Evolutionary conservation across 345 rosid genomes (phyloP).

Genomic region (Lenwebbia sp.): DNA sequence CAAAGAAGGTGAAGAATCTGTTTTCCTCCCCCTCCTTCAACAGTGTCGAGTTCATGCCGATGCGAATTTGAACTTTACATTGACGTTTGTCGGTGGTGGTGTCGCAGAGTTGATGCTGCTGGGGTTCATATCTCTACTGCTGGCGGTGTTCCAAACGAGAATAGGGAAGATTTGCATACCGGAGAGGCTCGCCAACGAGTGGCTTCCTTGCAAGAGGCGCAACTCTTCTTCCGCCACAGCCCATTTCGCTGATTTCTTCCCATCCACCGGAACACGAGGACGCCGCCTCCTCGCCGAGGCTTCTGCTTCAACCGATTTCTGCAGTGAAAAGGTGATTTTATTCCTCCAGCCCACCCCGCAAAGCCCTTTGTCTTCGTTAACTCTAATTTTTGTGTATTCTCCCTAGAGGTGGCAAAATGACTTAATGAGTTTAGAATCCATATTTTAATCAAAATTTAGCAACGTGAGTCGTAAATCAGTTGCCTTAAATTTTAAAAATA

Average conservation of each 20-base stretch:
- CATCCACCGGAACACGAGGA: not conserved
- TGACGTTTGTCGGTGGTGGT: not conserved
- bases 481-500: too few relatives aligned
- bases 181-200: slow-evolving; percentile 22
- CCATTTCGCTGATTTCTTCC: slow-evolving; percentile 20
- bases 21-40: not conserved
- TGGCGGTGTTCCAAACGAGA: slow-evolving; percentile 42
- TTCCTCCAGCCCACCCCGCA: not conserved
- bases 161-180: slow-evolving; percentile 47
- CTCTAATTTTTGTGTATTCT: not conserved
- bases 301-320: slow-evolving; percentile 8
- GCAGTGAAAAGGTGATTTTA: slow-evolving; percentile 17
- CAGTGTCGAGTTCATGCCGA: too few relatives aligned
- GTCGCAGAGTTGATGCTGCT: slow-evolving; percentile 73
- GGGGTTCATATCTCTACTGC: slow-evolving; percentile 73
- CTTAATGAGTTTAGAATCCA: too few relatives aligned
- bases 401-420: too few relatives aligned
- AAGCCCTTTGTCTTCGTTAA: not conserved
- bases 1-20: slow-evolving; percentile 51
- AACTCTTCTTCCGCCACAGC: slow-evolving; percentile 6
- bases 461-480: too few relatives aligned
- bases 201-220: slow-evolving; percentile 45
- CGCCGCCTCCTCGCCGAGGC: slow-evolving; percentile 49
- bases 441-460: too few relatives aligned
- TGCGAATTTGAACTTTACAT: not conserved